Evolutionary conservation across 2,329 filamentous ascomycete genomes (phyloP).

Genomic region (Nemania serpens): DNA sequence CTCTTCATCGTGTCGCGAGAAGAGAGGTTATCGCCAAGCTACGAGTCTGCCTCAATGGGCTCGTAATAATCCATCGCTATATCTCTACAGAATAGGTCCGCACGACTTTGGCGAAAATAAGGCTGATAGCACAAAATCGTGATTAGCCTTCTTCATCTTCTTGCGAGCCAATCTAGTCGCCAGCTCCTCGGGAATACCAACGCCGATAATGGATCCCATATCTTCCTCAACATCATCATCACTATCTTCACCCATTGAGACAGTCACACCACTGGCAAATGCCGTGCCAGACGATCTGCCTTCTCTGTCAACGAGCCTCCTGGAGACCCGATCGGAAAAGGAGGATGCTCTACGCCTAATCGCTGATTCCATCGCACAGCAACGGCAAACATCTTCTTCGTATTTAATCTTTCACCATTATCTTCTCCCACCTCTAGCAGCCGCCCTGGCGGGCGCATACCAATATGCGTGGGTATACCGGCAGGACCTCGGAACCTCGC

Average conservation of each 20-base stretch:
- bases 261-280: slow-evolving; percentile 47
- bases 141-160: slow-evolving; percentile 80
- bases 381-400: slow-evolving; percentile 69
- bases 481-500: slow-evolving; percentile 58
- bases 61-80: neutral
- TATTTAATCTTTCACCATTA: slow-evolving; percentile 68
- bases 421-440: slow-evolving; percentile 53
- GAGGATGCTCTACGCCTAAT: slow-evolving; percentile 72
- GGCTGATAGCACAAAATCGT: slow-evolving; percentile 36
- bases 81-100: neutral
- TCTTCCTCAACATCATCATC: slow-evolving; percentile 47
- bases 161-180: slow-evolving; percentile 80
- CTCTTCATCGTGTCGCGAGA: neutral
- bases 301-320: slow-evolving; percentile 64
- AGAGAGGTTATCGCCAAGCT: neutral
- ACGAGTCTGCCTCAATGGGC: neutral
- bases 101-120: slow-evolving; percentile 5
- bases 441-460: slow-evolving; percentile 51
- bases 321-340: slow-evolving; percentile 62
- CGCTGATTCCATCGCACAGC: slow-evolving; percentile 81
- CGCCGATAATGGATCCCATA: slow-evolving; percentile 64
- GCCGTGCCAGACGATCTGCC: slow-evolving; percentile 59
- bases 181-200: slow-evolving; percentile 63
- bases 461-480: slow-evolving; percentile 36
- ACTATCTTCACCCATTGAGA: slow-evolving; percentile 44